phyloP scores from a whole-genome alignment of 1,284 basidiomycete species.

The Trametes versicolor region DNA sequence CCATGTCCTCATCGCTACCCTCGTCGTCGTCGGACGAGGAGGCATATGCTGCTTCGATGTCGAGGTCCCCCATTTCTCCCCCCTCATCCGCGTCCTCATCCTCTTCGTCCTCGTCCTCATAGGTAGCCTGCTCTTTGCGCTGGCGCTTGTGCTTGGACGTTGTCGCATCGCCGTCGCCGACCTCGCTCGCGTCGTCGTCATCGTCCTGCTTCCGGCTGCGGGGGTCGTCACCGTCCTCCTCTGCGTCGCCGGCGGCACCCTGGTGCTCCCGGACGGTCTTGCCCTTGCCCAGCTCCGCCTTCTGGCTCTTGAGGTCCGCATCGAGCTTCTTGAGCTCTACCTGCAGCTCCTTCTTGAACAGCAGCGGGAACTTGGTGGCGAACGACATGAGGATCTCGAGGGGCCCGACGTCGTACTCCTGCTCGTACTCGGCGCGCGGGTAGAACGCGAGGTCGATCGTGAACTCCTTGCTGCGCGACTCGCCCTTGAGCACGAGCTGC shows the following conservation, averaged over 20 bases:
- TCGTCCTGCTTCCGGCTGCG: conserved; percentile 52
- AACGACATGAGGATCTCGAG: conserved; percentile 82
- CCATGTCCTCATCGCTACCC: conserved; percentile 34
- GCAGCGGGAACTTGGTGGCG: conserved; percentile 82
- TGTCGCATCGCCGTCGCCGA: conserved; percentile 46
- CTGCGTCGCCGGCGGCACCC: conserved; percentile 53
- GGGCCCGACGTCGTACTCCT: conserved; percentile 87
- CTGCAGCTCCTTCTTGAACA: conserved; percentile 88
- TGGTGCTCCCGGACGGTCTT: conserved; percentile 59
- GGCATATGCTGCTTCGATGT: conserved; percentile 77
- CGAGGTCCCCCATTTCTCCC: conserved; percentile 66
- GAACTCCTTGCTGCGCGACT: conserved; percentile 84
- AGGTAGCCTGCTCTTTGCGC: conserved; percentile 60
- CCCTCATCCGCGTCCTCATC: conserved; percentile 63
- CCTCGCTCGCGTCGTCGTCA: conserved; percentile 54
- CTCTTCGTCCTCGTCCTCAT: conserved; percentile 63
- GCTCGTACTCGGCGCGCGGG: conserved; percentile 84
- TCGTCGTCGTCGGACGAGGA: conserved; percentile 55
- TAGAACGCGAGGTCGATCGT: conserved; percentile 89
- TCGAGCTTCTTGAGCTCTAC: conserved; percentile 89
- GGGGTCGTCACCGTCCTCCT: conserved; percentile 73
- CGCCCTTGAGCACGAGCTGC: conserved; percentile 73
- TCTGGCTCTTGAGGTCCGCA: conserved; percentile 85
- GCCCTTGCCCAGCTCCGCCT: conserved; percentile 86
- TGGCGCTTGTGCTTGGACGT: conserved; percentile 58